Evolutionary conservation across 352 stramenopile genomes (phyloP), one percentile per base, ranked within the genome.

Genomic region (Globisporangium cederbergense): DNA sequence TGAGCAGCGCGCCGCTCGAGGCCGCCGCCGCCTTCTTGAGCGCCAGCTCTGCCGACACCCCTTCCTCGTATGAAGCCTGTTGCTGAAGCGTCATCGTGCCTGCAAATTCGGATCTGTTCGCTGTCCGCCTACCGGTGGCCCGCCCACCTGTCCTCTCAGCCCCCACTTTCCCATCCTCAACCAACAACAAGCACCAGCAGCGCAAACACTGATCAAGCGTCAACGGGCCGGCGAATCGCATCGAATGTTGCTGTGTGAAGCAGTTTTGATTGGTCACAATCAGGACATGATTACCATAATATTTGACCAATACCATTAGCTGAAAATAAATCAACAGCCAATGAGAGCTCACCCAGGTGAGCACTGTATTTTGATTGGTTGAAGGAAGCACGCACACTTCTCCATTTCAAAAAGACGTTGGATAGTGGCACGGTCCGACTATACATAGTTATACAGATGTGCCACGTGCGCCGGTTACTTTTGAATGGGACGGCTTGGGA

Each of bases 21-120:
- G 85, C 85, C 28, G 85, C 85, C 22, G 72, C 69, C 9, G 82
- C 81, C 71, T 92, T 94, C 72, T 92, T 90, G 30, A 86, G 36
- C 49, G 79, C 79, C 64, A 77, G 71, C 32, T 79, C 67, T 2
- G 68, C 52, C 28, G 30, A 38, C 30, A 25, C 51, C 28, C 32
- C 13, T 3, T 36, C 6, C 5, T 38, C 3, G 5, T 16, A 18
- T 18, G 36, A 14, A 13, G 25, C 25, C 49, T 70, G 49, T n/a
- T 60, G 20, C 30, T 36, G 57, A 28, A 40, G 64, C 46, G 34
- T 43, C 43, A 50, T 60, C 43, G 20, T 45, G 28, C 18, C n/a
- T 30, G 57, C 57, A 52, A 54, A 62, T 62, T 62, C 57, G 25
- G 28, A 62, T 65, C 20, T 65, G 49, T 7, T 65, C 18, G 30